Base-by-base conservation (phyloP, 768 basidiomycete species). In the Leccinum longicurvipes region DNA sequence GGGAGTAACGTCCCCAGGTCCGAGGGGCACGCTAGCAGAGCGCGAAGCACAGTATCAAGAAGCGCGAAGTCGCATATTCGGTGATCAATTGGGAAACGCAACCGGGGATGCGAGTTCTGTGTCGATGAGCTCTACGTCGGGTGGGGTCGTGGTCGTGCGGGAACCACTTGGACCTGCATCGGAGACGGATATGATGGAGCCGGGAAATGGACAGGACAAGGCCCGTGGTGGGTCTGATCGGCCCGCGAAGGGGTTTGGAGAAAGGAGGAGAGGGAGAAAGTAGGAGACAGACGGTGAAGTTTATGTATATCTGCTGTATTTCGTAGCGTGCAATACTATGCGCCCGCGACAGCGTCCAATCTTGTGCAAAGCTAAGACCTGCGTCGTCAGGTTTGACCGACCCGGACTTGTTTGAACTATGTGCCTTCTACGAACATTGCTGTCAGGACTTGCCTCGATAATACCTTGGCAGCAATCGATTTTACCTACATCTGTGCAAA, bases 41-140 rank as follows among this genome's bases (percentile, higher is more conserved):
- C 80, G 88, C 41, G 88, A 89, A 66, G 85, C 82, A 17, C 79
- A 83, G 52, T 91, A 91, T 67, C 80, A 85, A 54, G 86, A 83
- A 19, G 88, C 89, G 2, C 74, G 89, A 27, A 82, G 86, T 52
- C 79, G 89, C 21, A 91, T 91, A 51, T 91, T 91, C 57, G 83
- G 84, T 4, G 61, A 60, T 17, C 63, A 51, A 46, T 7, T 6
- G 23, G 31, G 51, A 21, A n/a, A 31, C 31, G 3, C 10, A 8
- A 24, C 21, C 7, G 39, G n/a, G 29, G 42, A 55, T 42, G 25
- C 7, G n/a, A 29, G 55, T 10, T 36, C 45, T 28, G 45, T 32
- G n/a, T 34, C 47, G 28, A 24, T 36, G 41, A 29, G 47, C 21
- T 39, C 51, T 17, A 31, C 28, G 32, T 34, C 53, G 14, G 42